phyloP scores from a whole-genome alignment of 192 early-diverging fungal species.

The Coemansia sp. region DNA sequence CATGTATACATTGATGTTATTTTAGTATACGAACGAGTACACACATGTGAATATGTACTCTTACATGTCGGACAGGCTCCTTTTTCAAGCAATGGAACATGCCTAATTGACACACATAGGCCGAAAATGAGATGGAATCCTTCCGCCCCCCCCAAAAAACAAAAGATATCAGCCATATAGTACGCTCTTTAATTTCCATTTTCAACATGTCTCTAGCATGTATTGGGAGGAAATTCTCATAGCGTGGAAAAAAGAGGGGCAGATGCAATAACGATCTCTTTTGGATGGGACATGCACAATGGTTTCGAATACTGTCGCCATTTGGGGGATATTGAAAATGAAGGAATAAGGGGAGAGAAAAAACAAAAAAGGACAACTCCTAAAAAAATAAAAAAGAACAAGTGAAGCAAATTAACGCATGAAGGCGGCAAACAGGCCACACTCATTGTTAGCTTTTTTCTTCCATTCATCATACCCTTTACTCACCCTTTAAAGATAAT shows the following conservation, averaged over 20 bases:
- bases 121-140: no score
- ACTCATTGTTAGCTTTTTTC: background rate
- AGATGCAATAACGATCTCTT: background rate
- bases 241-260: background rate
- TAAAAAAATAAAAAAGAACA: background rate
- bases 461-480: background rate
- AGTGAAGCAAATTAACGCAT: conserved; percentile 28
- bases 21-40: background rate
- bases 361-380: background rate
- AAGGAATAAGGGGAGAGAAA: background rate
- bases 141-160: no score
- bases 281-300: no score
- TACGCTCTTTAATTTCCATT: background rate
- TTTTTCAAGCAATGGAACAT: background rate
- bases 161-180: background rate
- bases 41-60: background rate
- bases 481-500: no score
- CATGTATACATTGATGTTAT: background rate
- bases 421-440: background rate
- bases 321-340: background rate
- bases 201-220: no score
- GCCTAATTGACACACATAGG: background rate
- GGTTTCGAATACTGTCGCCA: background rate
- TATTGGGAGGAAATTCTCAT: background rate
- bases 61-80: background rate